phyloP scores from a whole-genome alignment of 2,329 filamentous ascomycete genomes.

The Didymella sp. region DNA sequence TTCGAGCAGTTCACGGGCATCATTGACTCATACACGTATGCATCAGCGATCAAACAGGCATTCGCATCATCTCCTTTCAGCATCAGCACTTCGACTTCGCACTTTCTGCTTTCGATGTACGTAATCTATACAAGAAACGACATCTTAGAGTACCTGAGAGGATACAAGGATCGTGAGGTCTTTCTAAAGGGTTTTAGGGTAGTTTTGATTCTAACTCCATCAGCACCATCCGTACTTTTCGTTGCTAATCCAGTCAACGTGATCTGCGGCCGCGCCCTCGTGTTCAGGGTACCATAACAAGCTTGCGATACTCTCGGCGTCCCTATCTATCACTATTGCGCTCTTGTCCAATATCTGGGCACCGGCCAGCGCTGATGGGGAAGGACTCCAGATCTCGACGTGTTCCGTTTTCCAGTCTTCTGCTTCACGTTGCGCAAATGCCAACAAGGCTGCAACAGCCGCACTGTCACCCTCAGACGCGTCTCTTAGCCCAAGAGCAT shows the following conservation, averaged over 20 bases:
- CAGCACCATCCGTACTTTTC: constrained; percentile 83
- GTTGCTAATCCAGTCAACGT: constrained; percentile 75
- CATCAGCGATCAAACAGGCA: not conserved
- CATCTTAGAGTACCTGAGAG: too few species aligned
- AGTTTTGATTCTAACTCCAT: constrained; percentile 1
- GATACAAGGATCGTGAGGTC: too few species aligned
- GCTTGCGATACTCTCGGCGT: constrained; percentile 72
- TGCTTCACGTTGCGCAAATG: constrained; percentile 73
- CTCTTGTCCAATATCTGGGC: constrained; percentile 55
- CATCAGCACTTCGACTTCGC: not conserved
- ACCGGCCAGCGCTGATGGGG: constrained; percentile 55
- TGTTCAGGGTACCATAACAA: constrained; percentile 69
- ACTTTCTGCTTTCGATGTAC: not conserved
- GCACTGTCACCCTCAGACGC: constrained; percentile 22
- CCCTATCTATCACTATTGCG: constrained; percentile 62
- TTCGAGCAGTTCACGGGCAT: not conserved
- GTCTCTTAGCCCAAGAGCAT: constrained; percentile 32
- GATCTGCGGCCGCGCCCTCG: constrained; percentile 53
- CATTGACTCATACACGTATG: too few species aligned
- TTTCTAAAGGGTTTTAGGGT: too few species aligned
- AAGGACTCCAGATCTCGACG: constrained; percentile 86
- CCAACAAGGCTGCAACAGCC: constrained; percentile 68
- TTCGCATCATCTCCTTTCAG: not conserved
- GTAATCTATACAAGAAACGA: too few species aligned
- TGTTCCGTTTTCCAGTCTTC: constrained; percentile 71